A percentile compares a stretch with the other conserved stretches of the same genome.
Conservation (phyloP, 139 green algal genomes). For the Edaphochlamys debaryana region DNA sequence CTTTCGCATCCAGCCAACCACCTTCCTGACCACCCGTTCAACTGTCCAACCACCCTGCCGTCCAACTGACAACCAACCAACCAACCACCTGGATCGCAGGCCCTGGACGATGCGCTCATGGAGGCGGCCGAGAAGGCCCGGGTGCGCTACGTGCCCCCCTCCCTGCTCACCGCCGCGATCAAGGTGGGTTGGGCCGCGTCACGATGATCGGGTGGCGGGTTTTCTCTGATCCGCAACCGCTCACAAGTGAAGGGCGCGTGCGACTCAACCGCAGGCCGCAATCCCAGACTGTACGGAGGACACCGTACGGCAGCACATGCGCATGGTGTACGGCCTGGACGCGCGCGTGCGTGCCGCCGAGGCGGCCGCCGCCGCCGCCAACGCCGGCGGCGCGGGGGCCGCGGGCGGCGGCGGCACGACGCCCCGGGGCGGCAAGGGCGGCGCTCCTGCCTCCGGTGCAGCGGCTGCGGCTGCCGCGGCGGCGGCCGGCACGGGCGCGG, state of each 20-base stretch:
- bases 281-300: slow-evolving; percentile 20
- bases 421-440: neutral
- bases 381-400: neutral
- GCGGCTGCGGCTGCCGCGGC: neutral
- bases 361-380: neutral
- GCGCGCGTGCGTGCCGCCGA: neutral
- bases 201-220: no score
- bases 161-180: slow-evolving; percentile 2
- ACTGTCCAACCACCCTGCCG: no score
- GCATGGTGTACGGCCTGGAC: slow-evolving; percentile 25
- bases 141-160: slow-evolving; percentile 13
- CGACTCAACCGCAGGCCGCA: neutral
- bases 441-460: no score
- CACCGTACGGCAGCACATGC: slow-evolving; percentile 23
- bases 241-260: no score
- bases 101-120: slow-evolving; percentile 25
- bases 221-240: no score
- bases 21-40: no score
- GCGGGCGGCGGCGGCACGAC: neutral
- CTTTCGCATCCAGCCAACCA: no score
- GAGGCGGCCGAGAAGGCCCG: neutral
- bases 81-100: no score
- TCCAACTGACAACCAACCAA: no score
- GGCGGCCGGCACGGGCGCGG: neutral
- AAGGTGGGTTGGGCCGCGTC: no score